Base-by-base conservation (phyloP, 805 yeast genomes). In the Kuraishia ogatae region DNA sequence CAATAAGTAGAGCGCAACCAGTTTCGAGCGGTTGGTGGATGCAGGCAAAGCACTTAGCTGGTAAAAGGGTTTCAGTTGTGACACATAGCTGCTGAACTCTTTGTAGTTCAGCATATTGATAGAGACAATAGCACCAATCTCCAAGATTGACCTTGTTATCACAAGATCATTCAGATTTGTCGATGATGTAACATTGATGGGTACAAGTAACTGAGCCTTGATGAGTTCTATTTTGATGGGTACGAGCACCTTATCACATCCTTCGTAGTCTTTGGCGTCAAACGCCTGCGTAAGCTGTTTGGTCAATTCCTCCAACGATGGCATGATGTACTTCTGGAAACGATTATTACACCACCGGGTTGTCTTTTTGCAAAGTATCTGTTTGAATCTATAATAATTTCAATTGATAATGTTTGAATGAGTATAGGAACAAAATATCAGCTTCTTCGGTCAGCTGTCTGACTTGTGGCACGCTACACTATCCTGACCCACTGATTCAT, bases 81-180 rank as follows among this genome's bases (percentile, higher is more conserved):
- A 80, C 57, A 87, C 80, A 67, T 80, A 83, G 63, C 85, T 85
- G 60, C 85, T 85, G 65, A 91, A 89, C n/a, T 79, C 77, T 21
- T 71, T 78, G 62, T 85, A 81, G 58, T 87, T 78, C 39, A 78
- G 71, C 49, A 79, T 67, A 61, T 85, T 85, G 58, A 94, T 82
- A 52, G 92, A 80, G 19, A 88, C 80, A 54, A 93, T 74, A 0
- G 96, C 96, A 13, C 97, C 97, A 57, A 91, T 81, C 68, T 94
- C 98, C 53, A 94, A 74, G 49, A 93, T 87, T 48, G 87, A 82
- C 61, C 96, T 84, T 7, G 96, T 83, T 47, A 90, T 88, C 57
- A 79, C 76, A 56, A 91, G 77, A 71, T 92, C 97, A 56, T 79
- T 80, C 39, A 82, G 66, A 55, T 78, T 78, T 20, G 63, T 58